phyloP scores from a whole-genome alignment of 2,329 filamentous ascomycete species.

The Orbilia quercus region DNA sequence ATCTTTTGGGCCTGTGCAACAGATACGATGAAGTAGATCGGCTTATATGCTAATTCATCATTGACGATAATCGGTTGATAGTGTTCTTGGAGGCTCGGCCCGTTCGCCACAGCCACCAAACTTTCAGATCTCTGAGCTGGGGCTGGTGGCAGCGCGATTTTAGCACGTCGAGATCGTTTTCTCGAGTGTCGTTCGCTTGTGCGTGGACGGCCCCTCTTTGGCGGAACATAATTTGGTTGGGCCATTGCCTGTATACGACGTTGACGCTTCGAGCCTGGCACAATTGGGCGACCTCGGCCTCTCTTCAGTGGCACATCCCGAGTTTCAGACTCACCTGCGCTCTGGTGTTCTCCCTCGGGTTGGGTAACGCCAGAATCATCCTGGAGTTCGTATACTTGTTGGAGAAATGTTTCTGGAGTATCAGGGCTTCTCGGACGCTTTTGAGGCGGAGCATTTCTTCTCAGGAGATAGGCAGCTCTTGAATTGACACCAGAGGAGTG shows the following conservation, averaged over 20 bases:
- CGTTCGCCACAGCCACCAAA: not conserved
- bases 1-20: conserved; percentile 35
- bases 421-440: not conserved
- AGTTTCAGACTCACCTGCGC: not conserved
- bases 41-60: conserved; percentile 38
- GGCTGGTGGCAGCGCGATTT: not conserved
- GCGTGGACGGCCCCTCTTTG: conserved; percentile 47
- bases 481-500: not conserved
- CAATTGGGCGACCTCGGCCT: conserved; percentile 48
- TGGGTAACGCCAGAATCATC: not conserved
- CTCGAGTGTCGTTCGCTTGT: conserved; percentile 41
- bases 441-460: not conserved
- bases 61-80: conserved; percentile 12
- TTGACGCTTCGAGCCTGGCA: conserved; percentile 50
- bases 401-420: not conserved
- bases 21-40: conserved; percentile 41
- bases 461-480: conserved; percentile 5
- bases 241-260: conserved; percentile 48
- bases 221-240: conserved; percentile 49
- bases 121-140: not conserved
- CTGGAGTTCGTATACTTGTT: not conserved
- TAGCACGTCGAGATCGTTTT: conserved; percentile 31
- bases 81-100: conserved; percentile 1
- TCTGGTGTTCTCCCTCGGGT: not conserved
- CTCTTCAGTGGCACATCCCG: conserved; percentile 11